phyloP scores from a whole-genome alignment of 2,329 filamentous ascomycete species.

The Achaetomium macrosporum region DNA sequence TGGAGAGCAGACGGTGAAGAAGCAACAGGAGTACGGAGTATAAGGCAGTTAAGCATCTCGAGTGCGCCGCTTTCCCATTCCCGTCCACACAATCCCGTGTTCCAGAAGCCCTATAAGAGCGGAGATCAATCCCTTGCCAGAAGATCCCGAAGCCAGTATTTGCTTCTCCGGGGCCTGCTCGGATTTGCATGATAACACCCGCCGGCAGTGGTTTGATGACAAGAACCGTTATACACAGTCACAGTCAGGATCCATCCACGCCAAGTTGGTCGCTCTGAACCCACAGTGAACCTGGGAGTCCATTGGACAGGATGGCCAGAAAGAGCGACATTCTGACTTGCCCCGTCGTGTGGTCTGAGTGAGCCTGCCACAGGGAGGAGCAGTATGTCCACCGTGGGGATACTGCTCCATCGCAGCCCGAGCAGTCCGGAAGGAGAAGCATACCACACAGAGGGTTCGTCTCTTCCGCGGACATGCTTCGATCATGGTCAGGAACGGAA shows the following conservation, averaged over 20 bases:
- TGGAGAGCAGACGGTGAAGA: not conserved
- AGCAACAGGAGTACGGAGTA: not conserved
- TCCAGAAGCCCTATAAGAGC: not conserved
- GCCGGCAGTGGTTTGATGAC: constrained; percentile 5
- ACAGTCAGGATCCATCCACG: not conserved
- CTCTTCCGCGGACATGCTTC: constrained; percentile 22
- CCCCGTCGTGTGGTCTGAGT: not conserved
- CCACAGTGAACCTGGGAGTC: too few species aligned
- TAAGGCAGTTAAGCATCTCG: not conserved
- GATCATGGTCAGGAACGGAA: constrained; percentile 8
- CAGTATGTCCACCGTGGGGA: not conserved
- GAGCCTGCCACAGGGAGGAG: not conserved
- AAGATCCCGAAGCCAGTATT: not conserved
- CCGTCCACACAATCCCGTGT: not conserved
- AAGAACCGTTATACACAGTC: not conserved
- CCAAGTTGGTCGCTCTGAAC: not conserved
- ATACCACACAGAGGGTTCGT: not conserved
- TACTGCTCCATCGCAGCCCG: not conserved
- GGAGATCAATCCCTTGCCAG: not conserved
- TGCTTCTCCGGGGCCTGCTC: constrained; percentile 11
- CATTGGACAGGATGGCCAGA: not conserved
- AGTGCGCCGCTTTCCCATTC: not conserved
- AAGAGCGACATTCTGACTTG: too few species aligned
- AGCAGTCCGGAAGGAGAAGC: constrained; percentile 8
- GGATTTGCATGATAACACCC: constrained; percentile 10